Evolutionary conservation across 768 basidiomycete species (phyloP).

Genomic region (Russula olivacea): DNA sequence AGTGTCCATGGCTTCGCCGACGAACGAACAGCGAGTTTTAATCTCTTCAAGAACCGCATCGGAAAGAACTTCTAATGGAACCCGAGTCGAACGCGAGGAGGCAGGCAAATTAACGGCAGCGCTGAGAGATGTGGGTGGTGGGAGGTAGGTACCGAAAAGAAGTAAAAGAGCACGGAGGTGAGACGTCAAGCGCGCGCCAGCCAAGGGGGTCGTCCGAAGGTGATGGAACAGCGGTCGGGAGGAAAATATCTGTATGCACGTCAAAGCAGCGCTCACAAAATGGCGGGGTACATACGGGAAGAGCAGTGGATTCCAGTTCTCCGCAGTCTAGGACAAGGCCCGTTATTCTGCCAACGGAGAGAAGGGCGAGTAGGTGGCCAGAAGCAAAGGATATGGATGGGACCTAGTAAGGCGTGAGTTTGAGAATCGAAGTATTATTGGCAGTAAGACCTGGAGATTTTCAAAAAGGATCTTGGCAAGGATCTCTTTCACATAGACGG

Average conservation of each 20-base stretch:
- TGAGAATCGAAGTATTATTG: not conserved
- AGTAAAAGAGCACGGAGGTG: conserved; percentile 79
- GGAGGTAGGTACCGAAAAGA: conserved; percentile 78
- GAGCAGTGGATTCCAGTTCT: conserved; percentile 79
- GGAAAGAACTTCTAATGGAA: conserved; percentile 76
- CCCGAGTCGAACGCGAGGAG: conserved; percentile 54
- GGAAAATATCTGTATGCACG: conserved; percentile 67
- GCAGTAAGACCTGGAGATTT: conserved; percentile 65
- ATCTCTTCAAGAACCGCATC: conserved; percentile 83
- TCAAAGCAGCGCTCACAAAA: conserved; percentile 1
- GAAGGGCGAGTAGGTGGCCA: conserved; percentile 76
- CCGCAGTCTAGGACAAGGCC: conserved; percentile 93
- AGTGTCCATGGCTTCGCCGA: conserved; percentile 53
- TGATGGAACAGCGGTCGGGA: conserved; percentile 82
- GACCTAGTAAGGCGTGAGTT: conserved; percentile 45
- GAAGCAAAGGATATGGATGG: conserved; percentile 93
- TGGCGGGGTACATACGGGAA: conserved; percentile 60
- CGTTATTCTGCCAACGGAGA: conserved; percentile 84
- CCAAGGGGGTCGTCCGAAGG: conserved; percentile 78
- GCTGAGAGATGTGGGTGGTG: conserved; percentile 68
- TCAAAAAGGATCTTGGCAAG: conserved; percentile 84
- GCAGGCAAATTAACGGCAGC: conserved; percentile 57
- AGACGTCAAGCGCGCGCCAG: conserved; percentile 72
- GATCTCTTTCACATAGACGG: conserved; percentile 80
- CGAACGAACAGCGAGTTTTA: conserved; percentile 86